Conservation (phyloP, 352 stramenopile species). For the Globisporangium nodosum region DNA sequence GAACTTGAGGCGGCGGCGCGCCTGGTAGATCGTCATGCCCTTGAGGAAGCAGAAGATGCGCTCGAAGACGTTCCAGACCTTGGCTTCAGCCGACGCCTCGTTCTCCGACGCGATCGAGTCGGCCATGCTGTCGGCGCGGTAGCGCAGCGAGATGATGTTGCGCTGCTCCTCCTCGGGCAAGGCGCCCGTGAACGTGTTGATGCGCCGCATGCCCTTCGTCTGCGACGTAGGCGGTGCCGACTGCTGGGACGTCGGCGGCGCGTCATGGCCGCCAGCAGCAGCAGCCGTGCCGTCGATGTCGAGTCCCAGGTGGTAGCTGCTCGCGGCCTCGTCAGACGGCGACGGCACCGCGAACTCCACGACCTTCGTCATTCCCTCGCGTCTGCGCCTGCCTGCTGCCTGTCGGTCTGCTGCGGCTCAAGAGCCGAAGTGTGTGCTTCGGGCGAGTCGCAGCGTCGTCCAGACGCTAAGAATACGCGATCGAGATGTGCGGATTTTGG, state of each 20-base stretch:
- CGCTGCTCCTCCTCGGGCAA: slow-evolving; percentile 70
- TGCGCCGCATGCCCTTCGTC: slow-evolving; percentile 41
- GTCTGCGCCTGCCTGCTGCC: neutral
- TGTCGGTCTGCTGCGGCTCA: neutral
- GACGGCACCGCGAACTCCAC: slow-evolving; percentile 73
- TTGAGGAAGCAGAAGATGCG: slow-evolving; percentile 86
- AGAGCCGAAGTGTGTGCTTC: neutral
- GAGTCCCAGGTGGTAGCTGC: slow-evolving; percentile 63
- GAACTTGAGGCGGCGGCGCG: slow-evolving; percentile 73
- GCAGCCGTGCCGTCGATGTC: slow-evolving; percentile 21
- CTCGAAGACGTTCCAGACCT: slow-evolving; percentile 80
- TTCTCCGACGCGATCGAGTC: slow-evolving; percentile 74
- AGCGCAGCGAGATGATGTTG: slow-evolving; percentile 85
- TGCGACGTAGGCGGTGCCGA: slow-evolving; percentile 9
- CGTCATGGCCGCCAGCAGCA: slow-evolving; percentile 5
- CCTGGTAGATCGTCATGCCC: slow-evolving; percentile 86
- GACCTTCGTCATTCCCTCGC: slow-evolving; percentile 25
- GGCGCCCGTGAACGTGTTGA: slow-evolving; percentile 63
- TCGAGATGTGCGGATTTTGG: too few relatives aligned
- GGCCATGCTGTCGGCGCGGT: slow-evolving; percentile 78
- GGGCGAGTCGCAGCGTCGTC: too few relatives aligned
- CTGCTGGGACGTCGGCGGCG: slow-evolving; percentile 7
- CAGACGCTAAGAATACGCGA: too few relatives aligned
- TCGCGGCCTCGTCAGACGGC: slow-evolving; percentile 39
- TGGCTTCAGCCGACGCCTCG: slow-evolving; percentile 46